Conservation (phyloP, 2,329 filamentous ascomycete genomes). For the Biscogniauxia mediterranea region DNA sequence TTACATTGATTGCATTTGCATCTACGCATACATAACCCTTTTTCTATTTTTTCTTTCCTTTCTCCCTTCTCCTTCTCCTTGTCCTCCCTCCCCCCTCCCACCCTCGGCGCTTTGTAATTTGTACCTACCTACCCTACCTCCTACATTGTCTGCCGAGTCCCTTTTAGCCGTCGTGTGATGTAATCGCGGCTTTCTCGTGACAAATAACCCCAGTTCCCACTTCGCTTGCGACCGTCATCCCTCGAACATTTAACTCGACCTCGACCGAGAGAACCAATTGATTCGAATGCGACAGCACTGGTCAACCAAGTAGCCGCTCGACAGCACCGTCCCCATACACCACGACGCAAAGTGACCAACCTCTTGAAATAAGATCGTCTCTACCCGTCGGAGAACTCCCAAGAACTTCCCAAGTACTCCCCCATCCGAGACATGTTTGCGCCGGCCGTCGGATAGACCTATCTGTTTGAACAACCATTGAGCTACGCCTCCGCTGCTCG, state of each 20-base stretch:
- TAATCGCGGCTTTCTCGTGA: no score
- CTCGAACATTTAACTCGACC: background rate
- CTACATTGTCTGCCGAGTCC: background rate
- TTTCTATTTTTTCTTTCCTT: background rate
- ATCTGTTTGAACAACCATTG: background rate
- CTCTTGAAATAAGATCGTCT: background rate
- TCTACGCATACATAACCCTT: background rate
- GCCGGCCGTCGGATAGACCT: slow-evolving; percentile 15
- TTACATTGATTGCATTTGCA: no score
- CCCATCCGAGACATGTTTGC: slow-evolving; percentile 21
- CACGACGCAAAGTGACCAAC: background rate
- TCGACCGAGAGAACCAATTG: background rate
- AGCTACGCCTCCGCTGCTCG: background rate
- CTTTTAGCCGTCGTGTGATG: background rate
- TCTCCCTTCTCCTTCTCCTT: background rate
- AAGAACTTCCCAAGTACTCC: no score
- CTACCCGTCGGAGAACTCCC: background rate
- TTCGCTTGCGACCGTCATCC: background rate
- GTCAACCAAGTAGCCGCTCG: no score
- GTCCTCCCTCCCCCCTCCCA: no score
- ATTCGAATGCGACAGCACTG: background rate
- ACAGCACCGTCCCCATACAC: no score
- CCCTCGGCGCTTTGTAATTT: no score
- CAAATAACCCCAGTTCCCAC: background rate
- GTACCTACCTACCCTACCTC: no score